A percentile compares a stretch with the other conserved stretches of the same genome.
Conservation (phyloP, 1,284 basidiomycete species). For the Moesziomyces aphidis region DNA sequence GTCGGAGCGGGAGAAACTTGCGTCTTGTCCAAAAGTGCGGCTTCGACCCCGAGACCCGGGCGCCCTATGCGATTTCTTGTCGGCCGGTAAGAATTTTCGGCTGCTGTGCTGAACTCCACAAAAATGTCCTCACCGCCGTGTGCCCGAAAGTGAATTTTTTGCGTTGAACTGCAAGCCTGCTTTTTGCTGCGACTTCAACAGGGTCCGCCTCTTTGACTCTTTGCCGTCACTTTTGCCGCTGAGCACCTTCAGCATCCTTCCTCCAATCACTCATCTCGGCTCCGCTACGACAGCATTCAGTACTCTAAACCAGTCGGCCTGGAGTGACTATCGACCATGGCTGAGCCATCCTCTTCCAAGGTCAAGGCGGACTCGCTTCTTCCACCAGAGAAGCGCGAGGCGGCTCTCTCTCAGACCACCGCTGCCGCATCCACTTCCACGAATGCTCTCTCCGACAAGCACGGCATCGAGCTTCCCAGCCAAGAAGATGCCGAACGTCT, state of each 20-base stretch:
- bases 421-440: constrained; percentile 9
- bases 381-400: constrained; percentile 9
- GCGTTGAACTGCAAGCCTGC: no score
- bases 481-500: constrained; percentile 41
- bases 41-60: constrained; percentile 13
- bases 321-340: constrained; percentile 11
- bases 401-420: background rate
- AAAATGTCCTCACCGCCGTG: background rate
- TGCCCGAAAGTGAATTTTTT: background rate
- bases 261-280: no score
- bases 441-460: constrained; percentile 16
- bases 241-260: background rate
- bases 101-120: constrained; percentile 9
- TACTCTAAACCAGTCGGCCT: no score
- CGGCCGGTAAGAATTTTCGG: constrained; percentile 27
- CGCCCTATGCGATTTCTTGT: background rate
- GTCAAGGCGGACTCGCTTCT: constrained; percentile 43
- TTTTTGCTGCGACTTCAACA: background rate
- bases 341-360: constrained; percentile 37
- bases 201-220: background rate
- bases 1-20: background rate
- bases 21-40: constrained; percentile 28
- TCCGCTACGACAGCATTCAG: no score
- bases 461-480: constrained; percentile 38
- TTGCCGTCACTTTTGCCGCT: background rate